Evolutionary conservation across 2,329 filamentous ascomycete species (phyloP).

Genomic region (Escovopsis sp.): DNA sequence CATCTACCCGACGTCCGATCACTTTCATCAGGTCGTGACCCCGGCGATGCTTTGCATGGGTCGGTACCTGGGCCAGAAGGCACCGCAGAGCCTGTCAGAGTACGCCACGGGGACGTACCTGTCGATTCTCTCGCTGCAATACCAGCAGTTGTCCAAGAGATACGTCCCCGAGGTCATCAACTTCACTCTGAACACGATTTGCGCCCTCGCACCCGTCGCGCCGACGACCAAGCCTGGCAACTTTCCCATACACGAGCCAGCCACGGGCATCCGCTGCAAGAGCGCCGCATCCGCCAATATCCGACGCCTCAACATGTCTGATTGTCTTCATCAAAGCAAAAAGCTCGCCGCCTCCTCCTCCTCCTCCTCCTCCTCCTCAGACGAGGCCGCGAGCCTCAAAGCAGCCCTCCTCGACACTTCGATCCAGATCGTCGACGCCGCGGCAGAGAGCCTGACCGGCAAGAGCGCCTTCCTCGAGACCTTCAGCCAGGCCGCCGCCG

Average conservation of each 20-base stretch:
- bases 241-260: slow-evolving; percentile 47
- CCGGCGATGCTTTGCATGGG: slow-evolving; percentile 76
- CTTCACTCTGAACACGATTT: slow-evolving; percentile 62
- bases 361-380: too few species aligned
- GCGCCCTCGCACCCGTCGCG: slow-evolving; percentile 44
- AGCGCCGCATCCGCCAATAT: slow-evolving; percentile 23
- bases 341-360: slow-evolving; percentile 12
- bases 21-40: slow-evolving; percentile 91
- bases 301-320: slow-evolving; percentile 42
- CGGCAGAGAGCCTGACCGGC: slow-evolving; percentile 57
- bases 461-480: slow-evolving; percentile 67
- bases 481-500: slow-evolving; percentile 46
- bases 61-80: slow-evolving; percentile 66
- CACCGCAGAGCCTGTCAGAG: slow-evolving; percentile 49
- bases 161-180: slow-evolving; percentile 82
- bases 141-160: slow-evolving; percentile 68
- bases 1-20: slow-evolving; percentile 89
- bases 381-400: slow-evolving; percentile 27
- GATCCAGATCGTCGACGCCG: slow-evolving; percentile 47
- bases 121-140: slow-evolving; percentile 64
- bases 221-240: slow-evolving; percentile 29
- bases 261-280: slow-evolving; percentile 33
- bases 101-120: slow-evolving; percentile 63
- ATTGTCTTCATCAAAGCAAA: slow-evolving; percentile 29
- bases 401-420: slow-evolving; percentile 47